Evolutionary conservation across 257 asterid genomes (phyloP).

Genomic region (Plectranthus barbatus): DNA sequence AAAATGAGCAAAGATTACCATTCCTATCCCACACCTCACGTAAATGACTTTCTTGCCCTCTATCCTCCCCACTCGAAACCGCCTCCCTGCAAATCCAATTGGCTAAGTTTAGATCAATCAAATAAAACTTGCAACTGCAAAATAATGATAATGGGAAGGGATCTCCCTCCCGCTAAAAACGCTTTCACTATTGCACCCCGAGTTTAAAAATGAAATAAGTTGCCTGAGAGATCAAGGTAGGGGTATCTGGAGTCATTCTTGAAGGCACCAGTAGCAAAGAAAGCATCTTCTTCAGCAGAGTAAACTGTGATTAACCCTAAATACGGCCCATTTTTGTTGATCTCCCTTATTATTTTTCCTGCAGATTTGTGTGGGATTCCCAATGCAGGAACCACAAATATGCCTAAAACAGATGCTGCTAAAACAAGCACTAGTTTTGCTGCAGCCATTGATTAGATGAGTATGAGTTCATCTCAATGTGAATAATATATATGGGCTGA

Average conservation of each 20-base stretch:
- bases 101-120: background rate
- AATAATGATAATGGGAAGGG: too few relatives aligned
- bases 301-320: constrained; percentile 49
- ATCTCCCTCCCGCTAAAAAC: too few relatives aligned
- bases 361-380: constrained; percentile 17
- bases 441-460: constrained; percentile 18
- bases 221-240: constrained; percentile 42
- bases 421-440: background rate
- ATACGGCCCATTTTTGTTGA: constrained; percentile 42
- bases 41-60: constrained; percentile 37
- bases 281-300: constrained; percentile 46
- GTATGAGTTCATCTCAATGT: background rate
- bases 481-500: too few relatives aligned
- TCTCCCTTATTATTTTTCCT: constrained; percentile 1
- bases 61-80: constrained; percentile 45
- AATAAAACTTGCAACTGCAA: too few relatives aligned
- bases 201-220: too few relatives aligned
- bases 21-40: constrained; percentile 56
- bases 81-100: constrained; percentile 30
- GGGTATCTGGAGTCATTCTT: constrained; percentile 31
- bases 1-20: constrained; percentile 18
- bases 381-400: constrained; percentile 15
- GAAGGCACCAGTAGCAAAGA: constrained; percentile 33
- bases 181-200: too few relatives aligned
- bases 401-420: background rate